Conservation (phyloP, 164 flowering plant species). For the Warburgia ugandensis region DNA sequence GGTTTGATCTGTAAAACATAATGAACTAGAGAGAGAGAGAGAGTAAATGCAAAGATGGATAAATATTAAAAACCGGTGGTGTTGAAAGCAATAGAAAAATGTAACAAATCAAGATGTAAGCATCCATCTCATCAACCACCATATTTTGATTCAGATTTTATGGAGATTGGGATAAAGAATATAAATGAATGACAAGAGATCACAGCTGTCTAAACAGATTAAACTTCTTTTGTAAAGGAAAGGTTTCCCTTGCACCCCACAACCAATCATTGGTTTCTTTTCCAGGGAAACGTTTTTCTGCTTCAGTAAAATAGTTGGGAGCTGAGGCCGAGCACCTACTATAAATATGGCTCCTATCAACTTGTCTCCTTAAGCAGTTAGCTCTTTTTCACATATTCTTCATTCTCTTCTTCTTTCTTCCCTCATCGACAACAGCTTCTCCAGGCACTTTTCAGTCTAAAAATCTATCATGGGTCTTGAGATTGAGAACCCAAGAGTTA, state of each 20-base stretch:
- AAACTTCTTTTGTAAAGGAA: conserved; percentile 19
- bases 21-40: too few relatives aligned
- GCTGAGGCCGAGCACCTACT: conserved; percentile 10
- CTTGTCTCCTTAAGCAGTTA: conserved; percentile 1
- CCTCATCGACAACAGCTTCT: not conserved
- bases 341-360: conserved; percentile 8
- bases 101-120: conserved; percentile 1
- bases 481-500: conserved; percentile 38
- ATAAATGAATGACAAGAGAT: conserved; percentile 30
- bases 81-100: too few relatives aligned
- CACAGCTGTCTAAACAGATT: conserved; percentile 47
- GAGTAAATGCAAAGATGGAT: too few relatives aligned
- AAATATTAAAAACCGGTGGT: too few relatives aligned
- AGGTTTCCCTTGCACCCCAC: conserved; percentile 21
- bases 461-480: conserved; percentile 45
- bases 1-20: too few relatives aligned
- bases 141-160: conserved; percentile 34
- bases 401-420: too few relatives aligned
- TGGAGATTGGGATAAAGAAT: conserved; percentile 30
- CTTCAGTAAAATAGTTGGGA: not conserved
- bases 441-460: not conserved
- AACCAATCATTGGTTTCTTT: conserved; percentile 52
- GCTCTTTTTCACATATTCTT: conserved; percentile 9
- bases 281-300: conserved; percentile 4
- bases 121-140: conserved; percentile 47